A percentile compares a stretch with the other conserved stretches of the same genome.
These are phyloP conservation scores for Aureobasidium sp. DNA, from an alignment of 2,329 filamentous ascomycete species.

Conservation along the genomic window DNA sequence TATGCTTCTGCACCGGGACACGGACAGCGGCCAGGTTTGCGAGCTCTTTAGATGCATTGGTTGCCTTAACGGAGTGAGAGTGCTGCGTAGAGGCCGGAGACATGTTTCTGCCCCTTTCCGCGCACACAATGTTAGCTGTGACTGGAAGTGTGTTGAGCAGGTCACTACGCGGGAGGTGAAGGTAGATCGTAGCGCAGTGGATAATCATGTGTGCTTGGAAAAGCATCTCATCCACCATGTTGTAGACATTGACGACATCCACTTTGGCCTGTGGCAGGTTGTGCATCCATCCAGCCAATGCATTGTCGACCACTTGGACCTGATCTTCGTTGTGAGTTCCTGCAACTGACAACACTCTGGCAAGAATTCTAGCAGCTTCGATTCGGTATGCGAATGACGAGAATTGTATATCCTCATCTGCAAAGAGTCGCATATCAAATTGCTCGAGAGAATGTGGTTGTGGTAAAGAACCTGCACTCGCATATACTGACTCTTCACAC, in stretches of 20 bases:
- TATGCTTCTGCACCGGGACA: conserved; percentile 60
- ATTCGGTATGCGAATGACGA: conserved; percentile 83
- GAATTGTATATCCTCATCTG: conserved; percentile 61
- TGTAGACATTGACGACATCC: conserved; percentile 60
- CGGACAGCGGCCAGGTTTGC: conserved; percentile 68
- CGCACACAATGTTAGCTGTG: conserved; percentile 38
- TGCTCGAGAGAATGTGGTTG: conserved; percentile 59
- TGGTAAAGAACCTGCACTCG: conserved; percentile 41
- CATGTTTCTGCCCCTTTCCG: conserved; percentile 39
- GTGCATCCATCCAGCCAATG: conserved; percentile 68
- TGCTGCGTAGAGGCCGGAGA: conserved; percentile 48
- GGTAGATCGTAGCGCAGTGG: conserved; percentile 56
- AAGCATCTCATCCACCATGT: conserved; percentile 78
- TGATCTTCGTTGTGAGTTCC: conserved; percentile 33
- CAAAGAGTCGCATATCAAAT: conserved; percentile 71
- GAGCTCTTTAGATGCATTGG: conserved; percentile 71
- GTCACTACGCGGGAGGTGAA: conserved; percentile 74
- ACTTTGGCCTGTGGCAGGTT: conserved; percentile 68
- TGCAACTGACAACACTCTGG: conserved; percentile 56
- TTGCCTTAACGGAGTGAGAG: conserved; percentile 70
- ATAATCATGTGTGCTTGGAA: conserved; percentile 85
- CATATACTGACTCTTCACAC: conserved; percentile 72
- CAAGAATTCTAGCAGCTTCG: conserved; percentile 70
- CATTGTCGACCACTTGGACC: conserved; percentile 52
- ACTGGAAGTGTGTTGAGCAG: conserved; percentile 55